Conservation (phyloP, 2,329 filamentous ascomycete genomes). For the Pseudopithomyces chartarum region DNA sequence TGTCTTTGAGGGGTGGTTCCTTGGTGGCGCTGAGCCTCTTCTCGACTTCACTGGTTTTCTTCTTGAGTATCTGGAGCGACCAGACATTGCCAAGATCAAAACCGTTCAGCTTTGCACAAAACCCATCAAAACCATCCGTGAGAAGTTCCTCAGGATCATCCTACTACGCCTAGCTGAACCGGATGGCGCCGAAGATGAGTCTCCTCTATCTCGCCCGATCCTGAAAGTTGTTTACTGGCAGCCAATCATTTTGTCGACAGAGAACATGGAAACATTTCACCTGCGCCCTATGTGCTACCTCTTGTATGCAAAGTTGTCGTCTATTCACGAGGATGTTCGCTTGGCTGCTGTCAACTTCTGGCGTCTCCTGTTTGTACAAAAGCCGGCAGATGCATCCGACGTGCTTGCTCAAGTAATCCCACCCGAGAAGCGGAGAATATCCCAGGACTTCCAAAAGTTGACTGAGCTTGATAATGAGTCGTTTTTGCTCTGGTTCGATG, state of each 20-base stretch:
- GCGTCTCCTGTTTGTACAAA: slow-evolving; percentile 92
- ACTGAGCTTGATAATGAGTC: slow-evolving; percentile 87
- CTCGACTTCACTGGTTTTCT: slow-evolving; percentile 86
- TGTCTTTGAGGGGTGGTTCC: slow-evolving; percentile 95
- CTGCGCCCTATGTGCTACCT: slow-evolving; percentile 90
- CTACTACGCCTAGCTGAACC: slow-evolving; percentile 83
- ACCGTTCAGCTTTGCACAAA: slow-evolving; percentile 90
- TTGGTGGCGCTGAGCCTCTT: slow-evolving; percentile 81
- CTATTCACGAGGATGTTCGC: slow-evolving; percentile 69
- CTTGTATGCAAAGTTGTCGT: slow-evolving; percentile 86
- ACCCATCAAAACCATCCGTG: slow-evolving; percentile 75
- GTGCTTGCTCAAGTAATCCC: slow-evolving; percentile 75
- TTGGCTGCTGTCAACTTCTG: slow-evolving; percentile 81
- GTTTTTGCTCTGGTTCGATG: slow-evolving; percentile 87
- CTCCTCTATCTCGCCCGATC: slow-evolving; percentile 73
- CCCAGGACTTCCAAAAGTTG: slow-evolving; percentile 78
- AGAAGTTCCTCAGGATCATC: slow-evolving; percentile 77
- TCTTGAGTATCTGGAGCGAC: slow-evolving; percentile 85
- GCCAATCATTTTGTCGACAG: slow-evolving; percentile 79
- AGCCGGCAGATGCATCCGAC: slow-evolving; percentile 77
- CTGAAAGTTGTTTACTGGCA: slow-evolving; percentile 95
- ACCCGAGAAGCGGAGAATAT: slow-evolving; percentile 72
- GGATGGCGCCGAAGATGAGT: slow-evolving; percentile 67
- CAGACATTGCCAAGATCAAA: slow-evolving; percentile 80
- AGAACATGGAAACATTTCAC: slow-evolving; percentile 79